A percentile compares a stretch with the other conserved stretches of the same genome.
phyloP scores from a whole-genome alignment of 768 basidiomycete species.

The Xanthoconium stramineum region DNA sequence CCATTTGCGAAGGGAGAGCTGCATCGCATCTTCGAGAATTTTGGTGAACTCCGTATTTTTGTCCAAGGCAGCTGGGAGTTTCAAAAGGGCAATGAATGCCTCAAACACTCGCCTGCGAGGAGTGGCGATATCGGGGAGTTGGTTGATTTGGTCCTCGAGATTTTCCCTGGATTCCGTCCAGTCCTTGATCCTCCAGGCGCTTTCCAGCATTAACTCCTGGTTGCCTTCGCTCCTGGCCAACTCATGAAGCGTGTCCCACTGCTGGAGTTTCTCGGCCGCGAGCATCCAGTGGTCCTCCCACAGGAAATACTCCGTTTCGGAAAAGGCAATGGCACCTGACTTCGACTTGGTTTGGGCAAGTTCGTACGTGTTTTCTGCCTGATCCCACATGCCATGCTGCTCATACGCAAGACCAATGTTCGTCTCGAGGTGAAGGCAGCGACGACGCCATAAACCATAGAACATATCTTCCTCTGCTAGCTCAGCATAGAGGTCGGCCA shows the following conservation, averaged over 20 bases:
- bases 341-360: conserved; percentile 83
- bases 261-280: conserved; percentile 92
- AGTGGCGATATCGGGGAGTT: conserved; percentile 83
- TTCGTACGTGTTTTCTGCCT: conserved; percentile 87
- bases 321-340: conserved; percentile 79
- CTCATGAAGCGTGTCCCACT: conserved; percentile 95
- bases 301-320: conserved; percentile 91
- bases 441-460: conserved; percentile 92
- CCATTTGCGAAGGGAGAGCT: conserved; percentile 96
- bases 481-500: conserved; percentile 95
- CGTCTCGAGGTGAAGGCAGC: conserved; percentile 85
- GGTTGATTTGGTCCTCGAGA: conserved; percentile 77
- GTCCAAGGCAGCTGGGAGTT: conserved; percentile 74
- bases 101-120: conserved; percentile 98
- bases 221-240: conserved; percentile 87
- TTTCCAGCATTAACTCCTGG: conserved; percentile 88
- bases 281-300: conserved; percentile 99
- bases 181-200: conserved; percentile 91
- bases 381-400: conserved; percentile 96
- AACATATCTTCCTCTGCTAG: conserved; percentile 96
- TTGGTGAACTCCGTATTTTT: conserved; percentile 87
- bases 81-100: conserved; percentile 86
- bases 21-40: conserved; percentile 93
- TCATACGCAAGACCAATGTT: conserved; percentile 87
- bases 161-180: conserved; percentile 81